Evolutionary conservation across 164 flowering plant genomes (phyloP), one percentile per base, ranked within the genome.

Genomic region (Hamamelis virginiana): DNA sequence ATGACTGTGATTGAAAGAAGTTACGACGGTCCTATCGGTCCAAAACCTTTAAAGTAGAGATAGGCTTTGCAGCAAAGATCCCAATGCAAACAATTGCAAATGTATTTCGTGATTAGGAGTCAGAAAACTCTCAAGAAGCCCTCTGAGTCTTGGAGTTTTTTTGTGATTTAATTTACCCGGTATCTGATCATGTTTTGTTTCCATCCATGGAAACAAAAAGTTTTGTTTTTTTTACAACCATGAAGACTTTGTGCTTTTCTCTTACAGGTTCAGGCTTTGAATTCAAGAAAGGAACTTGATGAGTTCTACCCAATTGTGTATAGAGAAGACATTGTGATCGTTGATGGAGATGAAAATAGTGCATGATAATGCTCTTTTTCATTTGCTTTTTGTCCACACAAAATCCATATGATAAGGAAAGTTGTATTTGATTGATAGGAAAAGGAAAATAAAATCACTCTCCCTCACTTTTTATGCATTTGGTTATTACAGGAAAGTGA

Each of bases 21-120:
- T 1, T 78, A 4, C 68, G 87, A 19, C 88, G 96, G 0, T 88
- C 84, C 0, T 86, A 74, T 45, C 82, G 77, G n/a, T 83, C 98
- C 0, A 90, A 92, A 65, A 82, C 90, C 0, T 91, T 76, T 47
- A 85, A 84, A 58, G 98, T 92, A 11, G 94, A 90, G 77, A 81
- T 95, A 0, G 86, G 88, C 65, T 95, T 70, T 82, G 99, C 99
- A 18, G 89, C 99, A 0, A 91, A 86, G 59, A 90, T 95, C n/a
- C 98, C 97, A 0, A 80, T 91, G 88, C 88, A 87, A 67, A 86
- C 97, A 3, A 91, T 95, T 74, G 86, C 82, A 1, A 74, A 69
- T 80, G 97, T 94, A 0, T 59, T 95, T 18, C 86, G 89, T 18
- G 99, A 97, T 8, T 88, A 90, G 47, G 99, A 92, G 52, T 79